Conservation (phyloP, 768 basidiomycete genomes). For the Tulasnella sp. region DNA sequence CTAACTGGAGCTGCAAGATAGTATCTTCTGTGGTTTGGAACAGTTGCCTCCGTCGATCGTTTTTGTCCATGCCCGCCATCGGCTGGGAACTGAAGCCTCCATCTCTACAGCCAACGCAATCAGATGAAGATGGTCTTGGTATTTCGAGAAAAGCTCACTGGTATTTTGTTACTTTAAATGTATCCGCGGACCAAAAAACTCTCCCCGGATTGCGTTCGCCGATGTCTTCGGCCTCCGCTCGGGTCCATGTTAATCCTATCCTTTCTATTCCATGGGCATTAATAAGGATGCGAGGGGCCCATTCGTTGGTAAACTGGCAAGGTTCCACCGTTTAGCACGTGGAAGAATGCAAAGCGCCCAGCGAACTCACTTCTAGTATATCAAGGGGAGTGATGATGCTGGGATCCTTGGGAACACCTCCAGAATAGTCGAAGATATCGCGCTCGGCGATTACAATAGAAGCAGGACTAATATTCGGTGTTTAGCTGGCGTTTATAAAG, state of each 20-base stretch:
- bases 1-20: too few species aligned
- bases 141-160: slow-evolving; percentile 34
- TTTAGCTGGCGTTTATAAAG: too few species aligned
- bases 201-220: slow-evolving; percentile 43
- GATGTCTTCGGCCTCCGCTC: slow-evolving; percentile 53
- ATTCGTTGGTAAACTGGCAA: slow-evolving; percentile 59
- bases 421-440: slow-evolving; percentile 73
- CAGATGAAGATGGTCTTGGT: too few species aligned
- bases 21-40: too few species aligned
- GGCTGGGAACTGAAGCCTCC: too few species aligned
- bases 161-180: slow-evolving; percentile 55
- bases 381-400: slow-evolving; percentile 67
- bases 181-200: slow-evolving; percentile 53
- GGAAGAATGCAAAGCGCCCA: too few species aligned
- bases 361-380: slow-evolving; percentile 54
- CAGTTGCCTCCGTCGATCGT: too few species aligned
- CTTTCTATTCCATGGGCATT: slow-evolving; percentile 66
- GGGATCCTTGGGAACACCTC: slow-evolving; percentile 55
- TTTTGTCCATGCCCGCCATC: too few species aligned
- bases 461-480: slow-evolving; percentile 35
- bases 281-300: slow-evolving; percentile 73
- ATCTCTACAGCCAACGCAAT: too few species aligned
- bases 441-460: slow-evolving; percentile 56
- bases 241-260: slow-evolving; percentile 53
- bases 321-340: too few species aligned